These are phyloP conservation scores for Fusarium sp. DNA, from an alignment of 2,329 filamentous ascomycete species.

Conservation along the genomic window DNA sequence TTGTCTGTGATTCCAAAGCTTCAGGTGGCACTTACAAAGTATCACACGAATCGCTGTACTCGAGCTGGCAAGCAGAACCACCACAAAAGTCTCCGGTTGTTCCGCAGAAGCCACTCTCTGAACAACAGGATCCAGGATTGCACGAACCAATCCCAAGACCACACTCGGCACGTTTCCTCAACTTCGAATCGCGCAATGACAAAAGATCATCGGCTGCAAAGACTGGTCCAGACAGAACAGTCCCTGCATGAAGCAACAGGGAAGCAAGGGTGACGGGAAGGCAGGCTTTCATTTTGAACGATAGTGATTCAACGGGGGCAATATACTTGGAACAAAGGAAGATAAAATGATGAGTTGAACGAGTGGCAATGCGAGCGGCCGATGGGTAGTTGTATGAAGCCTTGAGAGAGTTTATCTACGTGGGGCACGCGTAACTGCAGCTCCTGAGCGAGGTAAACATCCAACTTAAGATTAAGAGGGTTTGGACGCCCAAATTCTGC, in stretches of 20 bases:
- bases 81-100: constrained; percentile 47
- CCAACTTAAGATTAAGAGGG: background rate
- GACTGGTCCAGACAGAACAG: constrained; percentile 32
- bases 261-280: constrained; percentile 21
- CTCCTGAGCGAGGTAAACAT: background rate
- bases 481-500: constrained; percentile 18
- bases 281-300: constrained; percentile 30
- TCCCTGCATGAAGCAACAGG: constrained; percentile 28
- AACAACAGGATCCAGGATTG: constrained; percentile 47
- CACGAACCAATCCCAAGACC: constrained; percentile 50
- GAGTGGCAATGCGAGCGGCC: constrained; percentile 21
- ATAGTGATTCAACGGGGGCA: background rate
- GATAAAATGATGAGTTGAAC: background rate
- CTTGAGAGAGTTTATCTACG: constrained; percentile 37
- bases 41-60: constrained; percentile 53
- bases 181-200: constrained; percentile 13
- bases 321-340: background rate
- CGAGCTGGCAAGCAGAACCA: constrained; percentile 51
- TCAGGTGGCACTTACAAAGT: constrained; percentile 49
- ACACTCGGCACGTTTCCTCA: constrained; percentile 43
- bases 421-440: constrained; percentile 22
- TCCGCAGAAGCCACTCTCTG: constrained; percentile 51
- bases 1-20: background rate
- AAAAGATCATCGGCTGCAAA: constrained; percentile 17
- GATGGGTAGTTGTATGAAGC: constrained; percentile 3